Evolutionary conservation across 2,329 filamentous ascomycete genomes (phyloP).

Genomic region (Fonsecaea monophora): DNA sequence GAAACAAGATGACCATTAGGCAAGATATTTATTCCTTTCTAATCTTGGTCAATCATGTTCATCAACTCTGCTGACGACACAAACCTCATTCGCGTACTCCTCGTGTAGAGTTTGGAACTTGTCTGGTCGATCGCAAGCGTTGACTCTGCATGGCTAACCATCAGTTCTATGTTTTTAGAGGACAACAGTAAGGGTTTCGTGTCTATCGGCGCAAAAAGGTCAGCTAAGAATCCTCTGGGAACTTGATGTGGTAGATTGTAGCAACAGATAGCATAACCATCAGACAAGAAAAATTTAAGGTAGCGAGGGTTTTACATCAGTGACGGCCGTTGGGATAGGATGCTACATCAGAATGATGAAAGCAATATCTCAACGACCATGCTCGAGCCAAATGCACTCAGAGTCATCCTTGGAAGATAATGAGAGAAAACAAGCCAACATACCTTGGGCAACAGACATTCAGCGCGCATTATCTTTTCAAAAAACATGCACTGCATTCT

Average conservation of each 20-base stretch:
- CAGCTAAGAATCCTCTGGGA: constrained; percentile 9
- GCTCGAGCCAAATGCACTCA: constrained; percentile 99
- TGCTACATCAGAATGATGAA: constrained; percentile 77
- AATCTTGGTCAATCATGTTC: constrained; percentile 51
- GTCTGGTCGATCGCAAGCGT: constrained; percentile 91
- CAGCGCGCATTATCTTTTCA: constrained; percentile 6
- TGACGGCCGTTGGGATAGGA: constrained; percentile 70
- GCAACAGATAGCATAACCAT: constrained; percentile 51
- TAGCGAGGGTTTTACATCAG: constrained; percentile 99
- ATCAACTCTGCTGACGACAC: constrained; percentile 54
- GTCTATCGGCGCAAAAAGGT: constrained; percentile 21
- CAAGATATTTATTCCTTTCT: constrained; percentile 86
- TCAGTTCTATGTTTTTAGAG: constrained; percentile 21
- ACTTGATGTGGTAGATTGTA: constrained; percentile 24
- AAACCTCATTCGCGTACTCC: constrained; percentile 88
- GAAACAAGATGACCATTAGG: constrained; percentile 96
- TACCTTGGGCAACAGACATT: constrained; percentile 3
- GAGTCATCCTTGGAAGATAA: constrained; percentile 80
- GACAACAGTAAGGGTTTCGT: neutral
- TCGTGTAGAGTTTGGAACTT: constrained; percentile 80
- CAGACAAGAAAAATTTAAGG: constrained; percentile 90
- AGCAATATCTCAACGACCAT: constrained; percentile 70
- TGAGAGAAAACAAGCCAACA: constrained; percentile 30
- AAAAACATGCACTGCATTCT: constrained; percentile 16
- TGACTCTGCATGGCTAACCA: constrained; percentile 67